A percentile compares a stretch with the other conserved stretches of the same genome.
These are phyloP conservation scores for Yamadazyma dendronema DNA, from an alignment of 1,139 yeast species.

Conservation along the genomic window DNA sequence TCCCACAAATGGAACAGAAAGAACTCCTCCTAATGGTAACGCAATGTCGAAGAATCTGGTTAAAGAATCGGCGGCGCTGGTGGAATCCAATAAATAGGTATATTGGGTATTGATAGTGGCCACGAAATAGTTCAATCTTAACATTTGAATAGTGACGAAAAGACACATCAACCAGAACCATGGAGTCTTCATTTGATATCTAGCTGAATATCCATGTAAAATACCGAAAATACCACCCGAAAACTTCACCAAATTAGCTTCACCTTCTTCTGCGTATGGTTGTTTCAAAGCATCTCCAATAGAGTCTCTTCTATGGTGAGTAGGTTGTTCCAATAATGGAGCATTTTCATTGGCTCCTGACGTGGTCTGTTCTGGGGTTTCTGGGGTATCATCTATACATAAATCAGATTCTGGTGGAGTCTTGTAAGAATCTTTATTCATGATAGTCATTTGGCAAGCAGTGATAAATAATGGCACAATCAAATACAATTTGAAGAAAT, in stretches of 20 bases:
- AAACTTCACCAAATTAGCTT: conserved; percentile 29
- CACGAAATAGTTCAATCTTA: conserved; percentile 45
- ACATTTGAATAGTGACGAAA: conserved; percentile 43
- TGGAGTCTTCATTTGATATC: conserved; percentile 37
- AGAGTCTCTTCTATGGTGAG: conserved; percentile 34
- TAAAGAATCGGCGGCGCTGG: conserved; percentile 26
- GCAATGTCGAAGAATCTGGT: conserved; percentile 43
- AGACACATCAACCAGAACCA: conserved; percentile 43
- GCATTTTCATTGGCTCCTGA: conserved; percentile 18
- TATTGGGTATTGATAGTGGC: conserved; percentile 48
- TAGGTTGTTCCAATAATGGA: conserved; percentile 17
- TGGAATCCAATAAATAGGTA: conserved; percentile 34
- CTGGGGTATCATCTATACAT: conserved; percentile 24
- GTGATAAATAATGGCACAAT: conserved; percentile 41
- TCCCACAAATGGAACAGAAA: conserved; percentile 45
- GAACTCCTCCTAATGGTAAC: conserved; percentile 45
- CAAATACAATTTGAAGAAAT: conserved; percentile 37
- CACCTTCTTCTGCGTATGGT: conserved; percentile 43
- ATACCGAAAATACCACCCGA: conserved; percentile 45
- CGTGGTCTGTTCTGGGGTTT: conserved; percentile 5
- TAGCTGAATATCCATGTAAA: conserved; percentile 44
- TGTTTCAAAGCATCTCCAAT: conserved; percentile 48
- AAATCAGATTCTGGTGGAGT: conserved; percentile 30
- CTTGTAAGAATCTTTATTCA: conserved; percentile 43
- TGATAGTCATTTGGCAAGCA: conserved; percentile 36